Evolutionary conservation across 2,329 filamentous ascomycete species (phyloP), one percentile per base, ranked within the genome.

Genomic region (Talaromyces sp.): DNA sequence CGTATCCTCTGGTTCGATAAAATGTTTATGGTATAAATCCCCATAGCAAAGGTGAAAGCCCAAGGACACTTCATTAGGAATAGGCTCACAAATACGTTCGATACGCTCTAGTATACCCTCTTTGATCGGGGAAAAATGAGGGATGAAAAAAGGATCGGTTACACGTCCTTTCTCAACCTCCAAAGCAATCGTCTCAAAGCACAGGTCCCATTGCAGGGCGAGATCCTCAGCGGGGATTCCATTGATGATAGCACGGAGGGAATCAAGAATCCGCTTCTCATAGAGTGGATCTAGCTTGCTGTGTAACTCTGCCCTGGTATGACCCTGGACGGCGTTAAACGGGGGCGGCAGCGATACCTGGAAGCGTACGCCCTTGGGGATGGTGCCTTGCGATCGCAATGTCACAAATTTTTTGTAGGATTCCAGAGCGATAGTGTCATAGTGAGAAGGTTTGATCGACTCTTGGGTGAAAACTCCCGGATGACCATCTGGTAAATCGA

Each of bases 21-120:
- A 81, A 66, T 81, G 79, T 56, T 69, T 67, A 66, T 81, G 79
- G 1, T 70, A 67, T 4, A 77, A 68, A 63, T 82, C 79, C 12
- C 80, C 80, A 65, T 82, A 82, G 68, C 81, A 82, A 23, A 82
- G 70, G 66, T 82, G 80, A 34, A 79, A 72, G 0, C 78, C 80
- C 59, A 82, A 53, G 44, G 78, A 72, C 1, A 81, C 75, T 63
- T 74, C 71, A 16, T 5, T 2, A 5, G 34, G 34, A 16, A 36
- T 36, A 3, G 34, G 5, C 67, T 34, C 1, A 63, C 68, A 14
- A 70, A 63, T 42, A 71, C 69, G 23, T 66, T 53, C 4, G 67
- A 64, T 16, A 4, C 50, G 34, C 27, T 42, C 9, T 67, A 53
- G 58, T 76, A 74, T 16, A 1, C 34, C 34, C 16, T 36, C 34